These are phyloP conservation scores for carrot (Daucus carota) DNA, from an alignment of 129 eudicot genomes.

Conservation along the genomic window DH1_v3.0 NC_030381.2:1646001-1646500, in stretches of 20 bases:
- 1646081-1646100: neutral
- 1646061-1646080: neutral
- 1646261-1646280: neutral
- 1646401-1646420: too few species aligned
- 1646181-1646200: too few species aligned
- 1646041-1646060: neutral
- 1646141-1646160: too few species aligned
- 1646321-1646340: neutral
- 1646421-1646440: too few species aligned
- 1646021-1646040: neutral
- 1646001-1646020: neutral
- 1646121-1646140: neutral
- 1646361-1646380: too few species aligned
- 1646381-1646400: too few species aligned
- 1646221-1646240: too few species aligned
- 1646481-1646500: neutral
- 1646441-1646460: neutral
- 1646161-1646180: too few species aligned
- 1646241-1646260: too few species aligned
- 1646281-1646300: neutral
- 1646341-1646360: neutral
- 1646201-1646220: too few species aligned
- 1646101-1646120: neutral
- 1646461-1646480: neutral
- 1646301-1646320: neutral